Conservation (phyloP, 1,284 basidiomycete species). For the Xerocomus minutiporus region DNA sequence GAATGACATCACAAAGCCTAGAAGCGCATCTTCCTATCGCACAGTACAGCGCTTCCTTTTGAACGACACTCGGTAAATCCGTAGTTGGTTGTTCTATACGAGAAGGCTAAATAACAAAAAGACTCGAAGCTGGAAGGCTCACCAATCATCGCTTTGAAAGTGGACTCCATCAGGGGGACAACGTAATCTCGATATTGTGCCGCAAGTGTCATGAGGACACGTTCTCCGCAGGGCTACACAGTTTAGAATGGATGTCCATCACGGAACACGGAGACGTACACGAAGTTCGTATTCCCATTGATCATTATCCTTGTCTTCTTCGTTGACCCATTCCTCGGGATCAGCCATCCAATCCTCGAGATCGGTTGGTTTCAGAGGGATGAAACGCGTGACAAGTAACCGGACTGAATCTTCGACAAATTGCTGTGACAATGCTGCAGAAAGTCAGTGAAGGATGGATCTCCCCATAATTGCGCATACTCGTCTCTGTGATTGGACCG, state of each 20-base stretch:
- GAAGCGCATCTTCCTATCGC: slow-evolving; percentile 79
- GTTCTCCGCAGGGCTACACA: slow-evolving; percentile 79
- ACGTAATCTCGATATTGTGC: slow-evolving; percentile 73
- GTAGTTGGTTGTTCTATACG: slow-evolving; percentile 48
- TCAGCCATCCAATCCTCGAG: slow-evolving; percentile 77
- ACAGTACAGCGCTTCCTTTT: slow-evolving; percentile 86
- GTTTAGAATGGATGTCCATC: slow-evolving; percentile 4
- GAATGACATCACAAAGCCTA: slow-evolving; percentile 60
- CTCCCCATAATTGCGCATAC: slow-evolving; percentile 35
- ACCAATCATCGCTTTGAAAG: slow-evolving; percentile 57
- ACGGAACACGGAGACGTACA: slow-evolving; percentile 37
- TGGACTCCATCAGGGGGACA: slow-evolving; percentile 61
- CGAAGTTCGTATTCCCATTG: slow-evolving; percentile 86
- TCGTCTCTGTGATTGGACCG: slow-evolving; percentile 53
- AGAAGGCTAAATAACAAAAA: neutral
- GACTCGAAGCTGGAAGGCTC: slow-evolving; percentile 16
- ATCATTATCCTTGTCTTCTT: slow-evolving; percentile 81
- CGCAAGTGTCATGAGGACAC: slow-evolving; percentile 77
- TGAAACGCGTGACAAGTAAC: slow-evolving; percentile 75
- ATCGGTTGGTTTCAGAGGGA: slow-evolving; percentile 76
- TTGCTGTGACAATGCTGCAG: slow-evolving; percentile 61
- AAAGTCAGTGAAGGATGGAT: slow-evolving; percentile 16
- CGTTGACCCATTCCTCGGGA: slow-evolving; percentile 87
- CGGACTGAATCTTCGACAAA: slow-evolving; percentile 79
- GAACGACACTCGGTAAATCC: slow-evolving; percentile 62